Conservation (phyloP, 2,329 filamentous ascomycete species). For the Cercospora zeae-maydis region DNA sequence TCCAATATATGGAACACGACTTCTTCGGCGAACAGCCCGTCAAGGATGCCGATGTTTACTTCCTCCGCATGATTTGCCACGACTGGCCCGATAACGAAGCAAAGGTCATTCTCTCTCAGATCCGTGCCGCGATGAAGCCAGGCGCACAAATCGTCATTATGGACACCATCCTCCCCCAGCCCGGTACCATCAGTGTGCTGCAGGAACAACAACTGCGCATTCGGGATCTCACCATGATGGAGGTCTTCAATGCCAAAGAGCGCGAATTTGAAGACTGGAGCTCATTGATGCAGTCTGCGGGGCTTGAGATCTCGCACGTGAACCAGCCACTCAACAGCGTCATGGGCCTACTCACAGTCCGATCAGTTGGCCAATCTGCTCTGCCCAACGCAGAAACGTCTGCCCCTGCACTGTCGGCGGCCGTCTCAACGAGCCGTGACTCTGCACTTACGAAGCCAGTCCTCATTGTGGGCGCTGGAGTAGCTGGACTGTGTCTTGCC, state of each 20-base stretch:
- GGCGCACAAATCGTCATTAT: constrained; percentile 28
- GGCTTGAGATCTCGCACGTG: constrained; percentile 14
- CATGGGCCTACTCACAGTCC: constrained; percentile 21
- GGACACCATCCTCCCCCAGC: constrained; percentile 24
- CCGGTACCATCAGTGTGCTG: constrained; percentile 16
- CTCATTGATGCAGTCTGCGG: constrained; percentile 10
- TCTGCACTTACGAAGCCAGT: constrained; percentile 6
- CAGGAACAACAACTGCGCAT: constrained; percentile 23
- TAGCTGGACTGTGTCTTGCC: constrained; percentile 26
- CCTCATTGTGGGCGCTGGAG: constrained; percentile 26
- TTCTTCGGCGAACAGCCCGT: constrained; percentile 34
- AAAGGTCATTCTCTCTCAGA: constrained; percentile 22
- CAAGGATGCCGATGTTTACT: constrained; percentile 32
- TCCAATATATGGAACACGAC: constrained; percentile 22
- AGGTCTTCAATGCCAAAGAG: constrained; percentile 28
- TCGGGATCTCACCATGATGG: constrained; percentile 28
- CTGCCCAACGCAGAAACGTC: background rate
- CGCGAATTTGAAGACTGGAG: constrained; percentile 27
- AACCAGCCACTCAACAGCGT: constrained; percentile 21
- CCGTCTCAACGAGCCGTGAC: background rate
- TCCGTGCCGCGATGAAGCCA: constrained; percentile 21
- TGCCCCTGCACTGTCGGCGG: background rate
- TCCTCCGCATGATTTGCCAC: constrained; percentile 29
- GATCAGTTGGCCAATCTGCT: background rate
- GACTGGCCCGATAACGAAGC: constrained; percentile 30